Evolutionary conservation across 768 basidiomycete species (phyloP).

Genomic region (Pisolithus albus): DNA sequence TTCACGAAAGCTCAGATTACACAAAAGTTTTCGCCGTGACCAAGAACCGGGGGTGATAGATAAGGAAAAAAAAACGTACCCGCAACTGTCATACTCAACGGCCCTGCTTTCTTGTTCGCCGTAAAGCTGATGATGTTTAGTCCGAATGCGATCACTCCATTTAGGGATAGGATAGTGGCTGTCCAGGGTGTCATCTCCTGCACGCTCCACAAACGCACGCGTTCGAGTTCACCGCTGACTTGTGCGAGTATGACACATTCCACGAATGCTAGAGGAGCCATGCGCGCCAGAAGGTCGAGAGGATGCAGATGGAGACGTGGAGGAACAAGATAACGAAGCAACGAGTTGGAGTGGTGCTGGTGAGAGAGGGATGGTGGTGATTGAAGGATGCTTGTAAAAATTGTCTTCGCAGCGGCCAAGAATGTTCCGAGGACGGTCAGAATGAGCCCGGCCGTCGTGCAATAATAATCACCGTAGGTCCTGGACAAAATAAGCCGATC

Average conservation of each 20-base stretch:
- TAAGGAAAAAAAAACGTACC: conserved; percentile 39
- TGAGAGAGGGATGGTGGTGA: conserved; percentile 26
- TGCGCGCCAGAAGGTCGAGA: conserved; percentile 80
- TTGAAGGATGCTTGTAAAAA: conserved; percentile 80
- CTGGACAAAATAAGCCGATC: conserved; percentile 31
- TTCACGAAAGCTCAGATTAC: not conserved
- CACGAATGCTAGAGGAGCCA: conserved; percentile 87
- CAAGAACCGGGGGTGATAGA: not conserved
- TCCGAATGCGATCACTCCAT: conserved; percentile 85
- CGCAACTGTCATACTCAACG: conserved; percentile 87
- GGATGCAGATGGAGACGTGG: conserved; percentile 52
- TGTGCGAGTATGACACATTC: conserved; percentile 78
- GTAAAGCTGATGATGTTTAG: conserved; percentile 93
- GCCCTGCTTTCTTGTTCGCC: conserved; percentile 89
- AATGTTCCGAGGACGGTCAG: conserved; percentile 87
- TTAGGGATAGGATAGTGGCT: conserved; percentile 54
- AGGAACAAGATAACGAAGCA: conserved; percentile 21
- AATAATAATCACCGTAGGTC: conserved; percentile 94
- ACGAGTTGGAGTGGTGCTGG: conserved; percentile 10
- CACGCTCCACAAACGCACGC: conserved; percentile 44
- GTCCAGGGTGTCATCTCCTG: conserved; percentile 35
- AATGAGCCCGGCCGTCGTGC: conserved; percentile 75
- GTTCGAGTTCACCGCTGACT: conserved; percentile 70
- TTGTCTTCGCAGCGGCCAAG: conserved; percentile 90
- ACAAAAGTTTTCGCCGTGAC: not conserved